Evolutionary conservation across 2,329 filamentous ascomycete species (phyloP).

Genomic region (Metarhizium humberi): DNA sequence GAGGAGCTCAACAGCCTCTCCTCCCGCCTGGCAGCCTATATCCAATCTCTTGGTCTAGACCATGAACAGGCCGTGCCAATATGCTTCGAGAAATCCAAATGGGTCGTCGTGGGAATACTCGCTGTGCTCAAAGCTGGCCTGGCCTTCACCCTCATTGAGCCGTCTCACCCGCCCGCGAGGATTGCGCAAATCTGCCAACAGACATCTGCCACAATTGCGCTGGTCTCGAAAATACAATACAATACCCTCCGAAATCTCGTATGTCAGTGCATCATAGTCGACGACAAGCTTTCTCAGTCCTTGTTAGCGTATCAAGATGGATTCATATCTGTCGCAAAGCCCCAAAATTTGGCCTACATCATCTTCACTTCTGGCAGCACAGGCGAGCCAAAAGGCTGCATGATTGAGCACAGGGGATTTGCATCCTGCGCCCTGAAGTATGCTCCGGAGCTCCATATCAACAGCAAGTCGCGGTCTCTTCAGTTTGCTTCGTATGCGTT

Average conservation of each 20-base stretch:
- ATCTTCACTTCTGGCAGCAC: constrained; percentile 7
- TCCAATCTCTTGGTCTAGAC: not conserved
- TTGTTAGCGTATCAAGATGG: not conserved
- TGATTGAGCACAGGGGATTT: not conserved
- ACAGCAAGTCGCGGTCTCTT: not conserved
- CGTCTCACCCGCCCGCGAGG: constrained; percentile 1
- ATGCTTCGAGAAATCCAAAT: constrained; percentile 18
- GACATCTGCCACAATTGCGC: not conserved
- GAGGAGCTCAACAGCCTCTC: not conserved
- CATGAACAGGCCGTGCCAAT: not conserved
- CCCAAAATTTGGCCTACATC: not conserved
- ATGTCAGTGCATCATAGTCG: too few species aligned
- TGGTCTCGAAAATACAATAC: not conserved
- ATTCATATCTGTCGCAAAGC: not conserved
- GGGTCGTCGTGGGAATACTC: constrained; percentile 11
- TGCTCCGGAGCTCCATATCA: not conserved
- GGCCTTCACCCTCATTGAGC: constrained; percentile 9
- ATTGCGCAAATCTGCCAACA: not conserved
- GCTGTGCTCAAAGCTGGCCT: constrained; percentile 11
- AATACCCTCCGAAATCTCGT: not conserved
- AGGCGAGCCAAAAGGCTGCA: constrained; percentile 3
- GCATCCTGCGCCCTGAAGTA: not conserved
- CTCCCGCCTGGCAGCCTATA: not conserved
- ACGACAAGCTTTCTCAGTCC: not conserved
- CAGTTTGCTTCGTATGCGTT: constrained; percentile 4